Percentiles rank a stretch among this genome's conserved stretches.
These are phyloP conservation scores for Symbiodinium pilosum DNA, from an alignment of 73 alveolate species.

Conservation along the genomic window DNA sequence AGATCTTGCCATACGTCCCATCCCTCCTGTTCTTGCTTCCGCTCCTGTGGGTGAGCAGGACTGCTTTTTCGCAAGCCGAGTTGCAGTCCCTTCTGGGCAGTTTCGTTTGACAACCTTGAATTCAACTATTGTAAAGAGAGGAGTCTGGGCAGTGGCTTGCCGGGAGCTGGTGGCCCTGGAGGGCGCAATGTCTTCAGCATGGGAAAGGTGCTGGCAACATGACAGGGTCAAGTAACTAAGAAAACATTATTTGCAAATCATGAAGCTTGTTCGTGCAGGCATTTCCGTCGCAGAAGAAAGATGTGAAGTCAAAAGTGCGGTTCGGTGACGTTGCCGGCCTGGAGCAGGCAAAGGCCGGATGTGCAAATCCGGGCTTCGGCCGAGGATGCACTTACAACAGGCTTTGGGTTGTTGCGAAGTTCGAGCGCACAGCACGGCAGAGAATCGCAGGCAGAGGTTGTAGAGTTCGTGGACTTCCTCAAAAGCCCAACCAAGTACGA, in stretches of 20 bases:
- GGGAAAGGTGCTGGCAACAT: slow-evolving; percentile 29
- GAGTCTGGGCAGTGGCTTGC: slow-evolving; percentile 67
- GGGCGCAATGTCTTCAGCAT: slow-evolving; percentile 89
- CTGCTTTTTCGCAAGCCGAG: not conserved
- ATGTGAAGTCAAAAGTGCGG: slow-evolving; percentile 94
- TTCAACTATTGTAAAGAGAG: not conserved
- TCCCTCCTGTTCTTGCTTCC: slow-evolving; percentile 66
- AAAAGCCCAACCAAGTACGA: slow-evolving; percentile 97
- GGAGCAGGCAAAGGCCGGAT: slow-evolving; percentile 96
- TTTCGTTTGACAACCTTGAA: too few relatives aligned
- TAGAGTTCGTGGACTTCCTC: slow-evolving; percentile 98
- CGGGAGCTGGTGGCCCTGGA: slow-evolving; percentile 82
- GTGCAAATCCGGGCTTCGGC: too few relatives aligned
- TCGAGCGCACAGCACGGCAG: too few relatives aligned
- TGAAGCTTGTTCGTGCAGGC: too few relatives aligned
- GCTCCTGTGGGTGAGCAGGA: slow-evolving; percentile 63
- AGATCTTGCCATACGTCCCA: slow-evolving; percentile 62
- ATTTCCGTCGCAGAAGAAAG: slow-evolving; percentile 57
- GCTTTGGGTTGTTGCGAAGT: not conserved
- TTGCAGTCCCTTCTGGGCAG: not conserved
- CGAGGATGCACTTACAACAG: too few relatives aligned
- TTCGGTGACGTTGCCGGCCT: slow-evolving; percentile 98
- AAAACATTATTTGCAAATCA: not conserved
- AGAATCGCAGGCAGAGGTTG: slow-evolving; percentile 95
- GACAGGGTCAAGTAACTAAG: not conserved